These are phyloP conservation scores for Colletotrichum siamense DNA, from an alignment of 2,329 filamentous ascomycete genomes.

Conservation along the genomic window DNA sequence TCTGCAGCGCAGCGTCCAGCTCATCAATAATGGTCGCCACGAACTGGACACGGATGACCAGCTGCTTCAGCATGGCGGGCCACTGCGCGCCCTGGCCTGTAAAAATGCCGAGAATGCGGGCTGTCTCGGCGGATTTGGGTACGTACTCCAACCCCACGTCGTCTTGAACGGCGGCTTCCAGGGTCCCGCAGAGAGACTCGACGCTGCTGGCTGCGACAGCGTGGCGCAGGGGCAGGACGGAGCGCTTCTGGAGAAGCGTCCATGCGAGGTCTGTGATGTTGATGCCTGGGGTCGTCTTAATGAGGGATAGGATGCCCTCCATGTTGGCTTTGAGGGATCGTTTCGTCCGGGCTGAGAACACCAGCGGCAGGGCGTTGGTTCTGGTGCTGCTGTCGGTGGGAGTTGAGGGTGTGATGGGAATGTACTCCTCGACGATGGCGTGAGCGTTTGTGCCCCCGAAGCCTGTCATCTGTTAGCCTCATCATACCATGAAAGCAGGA, in stretches of 20 bases:
- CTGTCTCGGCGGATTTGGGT: no score
- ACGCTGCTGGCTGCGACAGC: not conserved
- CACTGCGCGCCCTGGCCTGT: not conserved
- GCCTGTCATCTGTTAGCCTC: not conserved
- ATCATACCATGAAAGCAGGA: not conserved
- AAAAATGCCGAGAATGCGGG: slow-evolving; percentile 23
- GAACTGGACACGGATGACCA: not conserved
- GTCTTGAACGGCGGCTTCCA: not conserved
- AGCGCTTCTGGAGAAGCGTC: not conserved
- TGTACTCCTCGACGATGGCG: not conserved
- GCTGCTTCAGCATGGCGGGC: not conserved
- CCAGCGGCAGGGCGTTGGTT: not conserved
- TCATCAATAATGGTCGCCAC: slow-evolving; percentile 6
- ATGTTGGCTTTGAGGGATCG: not conserved
- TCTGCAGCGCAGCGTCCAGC: slow-evolving; percentile 24
- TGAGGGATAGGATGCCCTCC: not conserved
- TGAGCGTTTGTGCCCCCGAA: not conserved
- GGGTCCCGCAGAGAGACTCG: not conserved
- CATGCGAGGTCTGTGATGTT: not conserved
- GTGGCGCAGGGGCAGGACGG: not conserved
- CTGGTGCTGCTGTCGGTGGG: not conserved
- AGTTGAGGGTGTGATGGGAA: not conserved
- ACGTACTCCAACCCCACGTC: not conserved
- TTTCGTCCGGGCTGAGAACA: not conserved
- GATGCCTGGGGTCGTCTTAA: not conserved